A percentile compares a stretch with the other conserved stretches of the same genome.
Conservation (phyloP, 352 stramenopile species). For the Globisporangium parvum region DNA sequence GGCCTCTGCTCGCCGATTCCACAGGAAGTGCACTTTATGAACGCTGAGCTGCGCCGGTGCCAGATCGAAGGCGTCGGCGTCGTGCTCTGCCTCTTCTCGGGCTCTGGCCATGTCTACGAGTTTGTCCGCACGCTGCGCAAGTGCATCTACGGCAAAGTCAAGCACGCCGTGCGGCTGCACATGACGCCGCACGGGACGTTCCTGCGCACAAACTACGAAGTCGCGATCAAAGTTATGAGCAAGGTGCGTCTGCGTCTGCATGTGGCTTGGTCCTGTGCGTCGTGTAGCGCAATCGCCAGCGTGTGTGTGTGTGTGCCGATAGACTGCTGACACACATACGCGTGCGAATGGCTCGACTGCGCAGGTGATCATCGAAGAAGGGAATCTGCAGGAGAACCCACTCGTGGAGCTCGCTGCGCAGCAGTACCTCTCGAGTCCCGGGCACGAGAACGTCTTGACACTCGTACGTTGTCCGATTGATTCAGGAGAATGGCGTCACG, state of each 20-base stretch:
- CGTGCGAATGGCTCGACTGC: neutral
- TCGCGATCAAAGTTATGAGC: conserved; percentile 88
- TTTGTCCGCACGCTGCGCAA: conserved; percentile 83
- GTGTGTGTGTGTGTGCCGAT: too few species aligned
- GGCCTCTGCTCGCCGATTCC: conserved; percentile 76
- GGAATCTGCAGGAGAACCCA: conserved; percentile 84
- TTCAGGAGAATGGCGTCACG: neutral
- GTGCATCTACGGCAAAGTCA: conserved; percentile 87
- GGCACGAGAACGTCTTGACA: conserved; percentile 79
- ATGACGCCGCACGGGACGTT: conserved; percentile 70
- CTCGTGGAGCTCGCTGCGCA: conserved; percentile 81
- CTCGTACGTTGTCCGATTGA: conserved; percentile 59
- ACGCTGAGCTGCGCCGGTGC: conserved; percentile 72
- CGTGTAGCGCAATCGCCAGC: too few species aligned
- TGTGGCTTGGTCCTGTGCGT: too few species aligned
- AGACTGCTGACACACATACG: neutral
- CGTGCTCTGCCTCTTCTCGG: conserved; percentile 75
- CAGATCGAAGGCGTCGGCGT: conserved; percentile 71
- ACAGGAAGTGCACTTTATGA: conserved; percentile 85
- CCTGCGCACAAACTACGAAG: conserved; percentile 71
- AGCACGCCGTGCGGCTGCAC: conserved; percentile 81
- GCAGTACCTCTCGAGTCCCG: conserved; percentile 74
- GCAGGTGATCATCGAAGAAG: conserved; percentile 82
- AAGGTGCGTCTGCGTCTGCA: conserved; percentile 35
- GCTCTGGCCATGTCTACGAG: conserved; percentile 76